Base-by-base conservation (phyloP, 148 eudicot species). In the Arctostaphylos glauca region DNA sequence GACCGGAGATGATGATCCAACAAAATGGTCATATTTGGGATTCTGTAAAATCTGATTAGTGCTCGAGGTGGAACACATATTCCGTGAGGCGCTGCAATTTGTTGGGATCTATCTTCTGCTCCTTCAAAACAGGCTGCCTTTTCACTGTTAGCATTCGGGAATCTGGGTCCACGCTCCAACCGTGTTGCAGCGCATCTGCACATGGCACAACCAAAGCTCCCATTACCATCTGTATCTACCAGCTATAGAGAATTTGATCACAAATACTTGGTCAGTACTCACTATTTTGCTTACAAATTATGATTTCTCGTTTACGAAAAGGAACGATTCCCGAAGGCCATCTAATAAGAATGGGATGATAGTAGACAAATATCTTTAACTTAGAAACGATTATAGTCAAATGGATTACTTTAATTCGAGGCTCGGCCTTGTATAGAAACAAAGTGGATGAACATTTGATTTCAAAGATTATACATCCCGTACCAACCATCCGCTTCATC, bases 31-130 rank as follows among this genome's bases (percentile, higher is more conserved):
- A 81, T 19, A 41, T 41, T 16, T 53, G 48, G 13, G 77, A 54
- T 21, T 72, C 43, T 21, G 2, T 19, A 21, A 18, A 7, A n/a
- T 53, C 54, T 41, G 52, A 67, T 83, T 87, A 96, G 84, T 96
- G 98, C 89, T 96, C 99, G 54, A 96, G 98, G 76, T 92, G 99
- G 87, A 94, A 96, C 6, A 96, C 98, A 44, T 94, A 96, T 91
- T 96, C 99, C 1, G 99, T 96, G 78, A 94, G 87, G 49, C 94
- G 93, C 88, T 93, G 98, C 86, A 96, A 87, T 91, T 94, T 96
- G 80, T 85, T 84, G 16, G 94, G 90, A 80, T 96, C 99, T 74
- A 96, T 60, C 81, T 94, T 96, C 91, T 93, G 97, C 84, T 90
- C 93, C 3, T 89, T 78, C 6, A 89, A 87, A 62, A 86, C 80